phyloP scores from a whole-genome alignment of 768 basidiomycete species.

The Mycena albidolilacea region DNA sequence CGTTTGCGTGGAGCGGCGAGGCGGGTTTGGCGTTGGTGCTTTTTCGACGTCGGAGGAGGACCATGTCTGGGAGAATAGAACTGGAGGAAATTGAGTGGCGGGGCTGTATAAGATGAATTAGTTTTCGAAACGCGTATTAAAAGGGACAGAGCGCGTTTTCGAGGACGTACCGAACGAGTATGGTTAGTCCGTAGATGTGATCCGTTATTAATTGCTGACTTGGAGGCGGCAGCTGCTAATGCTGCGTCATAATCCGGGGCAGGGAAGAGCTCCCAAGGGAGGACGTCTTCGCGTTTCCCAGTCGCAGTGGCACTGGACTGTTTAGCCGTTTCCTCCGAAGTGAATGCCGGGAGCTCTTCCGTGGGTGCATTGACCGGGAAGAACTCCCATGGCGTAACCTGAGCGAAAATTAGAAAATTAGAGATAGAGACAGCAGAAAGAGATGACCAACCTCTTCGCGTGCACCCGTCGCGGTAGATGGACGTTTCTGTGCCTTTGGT shows the following conservation, averaged over 20 bases:
- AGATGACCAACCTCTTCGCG: constrained; percentile 49
- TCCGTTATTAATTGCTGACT: constrained; percentile 27
- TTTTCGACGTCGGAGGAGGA: constrained; percentile 51
- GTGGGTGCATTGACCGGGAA: constrained; percentile 40
- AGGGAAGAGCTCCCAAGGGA: constrained; percentile 55
- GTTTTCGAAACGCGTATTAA: constrained; percentile 2
- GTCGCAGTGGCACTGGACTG: constrained; percentile 34
- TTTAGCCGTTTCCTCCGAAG: constrained; percentile 13
- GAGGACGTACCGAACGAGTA: constrained; percentile 32
- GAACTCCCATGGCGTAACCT: constrained; percentile 48
- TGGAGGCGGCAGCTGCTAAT: constrained; percentile 22
- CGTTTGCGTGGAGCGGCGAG: constrained; percentile 15
- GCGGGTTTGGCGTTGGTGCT: constrained; percentile 50
- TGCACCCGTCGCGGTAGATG: constrained; percentile 48
- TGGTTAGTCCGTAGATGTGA: constrained; percentile 31
- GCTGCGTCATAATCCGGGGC: constrained; percentile 43
- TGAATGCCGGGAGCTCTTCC: constrained; percentile 7
- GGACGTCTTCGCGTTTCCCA: constrained; percentile 50
- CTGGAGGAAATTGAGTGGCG: constrained; percentile 28
- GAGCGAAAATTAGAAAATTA: neutral
- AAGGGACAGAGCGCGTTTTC: constrained; percentile 9
- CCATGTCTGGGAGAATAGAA: constrained; percentile 38
- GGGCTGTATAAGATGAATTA: constrained; percentile 29
- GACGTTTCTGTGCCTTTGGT: constrained; percentile 34
- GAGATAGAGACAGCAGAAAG: neutral